A percentile compares a stretch with the other conserved stretches of the same genome.
These are phyloP conservation scores for Tritrichomonas musculus DNA, from an alignment of 208 protist genomes.

Conservation along the genomic window DNA sequence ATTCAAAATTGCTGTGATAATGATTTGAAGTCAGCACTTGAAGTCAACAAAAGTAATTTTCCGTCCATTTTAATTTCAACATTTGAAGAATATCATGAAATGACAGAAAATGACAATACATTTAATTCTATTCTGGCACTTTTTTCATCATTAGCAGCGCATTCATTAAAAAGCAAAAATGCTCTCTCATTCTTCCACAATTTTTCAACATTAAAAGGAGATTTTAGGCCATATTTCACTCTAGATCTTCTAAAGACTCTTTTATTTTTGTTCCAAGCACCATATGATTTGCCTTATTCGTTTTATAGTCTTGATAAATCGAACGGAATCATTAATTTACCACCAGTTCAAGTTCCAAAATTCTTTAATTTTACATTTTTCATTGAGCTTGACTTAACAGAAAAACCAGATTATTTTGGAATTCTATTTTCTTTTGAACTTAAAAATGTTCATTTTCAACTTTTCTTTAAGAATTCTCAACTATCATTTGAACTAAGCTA, in stretches of 20 bases:
- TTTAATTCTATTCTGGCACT: background rate
- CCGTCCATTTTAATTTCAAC: background rate
- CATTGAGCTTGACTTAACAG: background rate
- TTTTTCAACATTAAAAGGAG: background rate
- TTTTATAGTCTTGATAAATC: background rate
- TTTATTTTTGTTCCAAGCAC: background rate
- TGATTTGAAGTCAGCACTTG: background rate
- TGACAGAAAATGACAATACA: background rate
- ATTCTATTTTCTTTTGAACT: background rate
- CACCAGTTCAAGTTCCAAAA: background rate
- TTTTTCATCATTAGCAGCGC: background rate
- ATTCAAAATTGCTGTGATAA: too few relatives aligned
- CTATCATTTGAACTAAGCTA: background rate
- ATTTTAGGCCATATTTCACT: background rate
- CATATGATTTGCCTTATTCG: background rate
- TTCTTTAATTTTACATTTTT: background rate
- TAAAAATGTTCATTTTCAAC: background rate
- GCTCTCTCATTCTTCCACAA: background rate
- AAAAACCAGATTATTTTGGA: background rate
- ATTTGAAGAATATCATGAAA: slow-evolving; percentile 8
- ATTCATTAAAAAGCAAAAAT: background rate
- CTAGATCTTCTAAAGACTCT: background rate
- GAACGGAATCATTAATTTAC: background rate
- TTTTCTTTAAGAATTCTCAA: background rate
- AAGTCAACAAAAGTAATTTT: background rate